Evolutionary conservation across 176 grass and related monocot genomes (phyloP).

Genomic region (Carex littledalei): DNA sequence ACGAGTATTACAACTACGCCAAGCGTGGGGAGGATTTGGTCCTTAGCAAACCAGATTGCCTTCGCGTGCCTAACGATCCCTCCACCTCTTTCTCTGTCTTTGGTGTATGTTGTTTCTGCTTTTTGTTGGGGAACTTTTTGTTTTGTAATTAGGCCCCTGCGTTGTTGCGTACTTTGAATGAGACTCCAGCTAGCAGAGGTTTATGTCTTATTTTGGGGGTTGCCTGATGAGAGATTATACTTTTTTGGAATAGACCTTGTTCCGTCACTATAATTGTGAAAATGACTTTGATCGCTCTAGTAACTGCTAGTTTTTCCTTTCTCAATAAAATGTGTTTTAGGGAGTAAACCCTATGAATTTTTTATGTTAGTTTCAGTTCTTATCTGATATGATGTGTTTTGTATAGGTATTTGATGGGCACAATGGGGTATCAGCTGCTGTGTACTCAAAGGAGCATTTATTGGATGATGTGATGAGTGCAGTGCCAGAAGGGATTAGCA

Average conservation of each 20-base stretch:
- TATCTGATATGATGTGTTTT: slow-evolving; percentile 28
- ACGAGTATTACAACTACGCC: slow-evolving; percentile 75
- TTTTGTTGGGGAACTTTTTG: neutral
- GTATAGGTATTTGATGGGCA: slow-evolving; percentile 87
- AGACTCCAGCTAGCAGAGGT: neutral
- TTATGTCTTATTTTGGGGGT: neutral
- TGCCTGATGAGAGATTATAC: neutral
- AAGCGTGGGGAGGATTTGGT: slow-evolving; percentile 96
- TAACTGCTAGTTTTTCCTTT: neutral
- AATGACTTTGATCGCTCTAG: neutral
- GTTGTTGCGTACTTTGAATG: neutral
- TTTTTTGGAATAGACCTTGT: neutral
- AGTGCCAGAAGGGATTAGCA: slow-evolving; percentile 67
- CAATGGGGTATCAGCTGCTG: slow-evolving; percentile 83
- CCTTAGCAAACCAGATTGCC: slow-evolving; percentile 80
- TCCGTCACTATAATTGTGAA: neutral
- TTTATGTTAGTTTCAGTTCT: slow-evolving; percentile 6
- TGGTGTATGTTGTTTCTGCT: slow-evolving; percentile 39
- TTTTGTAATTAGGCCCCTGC: neutral
- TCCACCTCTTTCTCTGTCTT: slow-evolving; percentile 86
- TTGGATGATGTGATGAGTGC: slow-evolving; percentile 91
- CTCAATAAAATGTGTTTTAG: neutral
- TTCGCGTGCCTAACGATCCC: slow-evolving; percentile 58
- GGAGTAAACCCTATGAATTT: neutral
- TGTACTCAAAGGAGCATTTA: slow-evolving; percentile 93